Conservation (phyloP, 2,329 filamentous ascomycete species). For the Huntiella bhutanensis region DNA sequence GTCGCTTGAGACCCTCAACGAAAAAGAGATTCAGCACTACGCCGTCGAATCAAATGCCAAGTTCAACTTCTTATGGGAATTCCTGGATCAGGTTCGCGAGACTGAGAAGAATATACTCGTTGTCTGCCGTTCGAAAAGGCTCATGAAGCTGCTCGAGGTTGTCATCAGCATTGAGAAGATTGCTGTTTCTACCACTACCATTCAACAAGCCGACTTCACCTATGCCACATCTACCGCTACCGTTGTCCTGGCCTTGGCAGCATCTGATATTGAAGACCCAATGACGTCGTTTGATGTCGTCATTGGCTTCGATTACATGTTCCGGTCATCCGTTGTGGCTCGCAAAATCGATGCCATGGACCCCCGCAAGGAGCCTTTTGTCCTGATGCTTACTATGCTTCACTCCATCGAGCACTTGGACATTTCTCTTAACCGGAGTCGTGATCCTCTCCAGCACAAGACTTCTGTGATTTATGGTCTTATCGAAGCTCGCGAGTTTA, state of each 20-base stretch:
- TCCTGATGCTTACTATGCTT: conserved; percentile 29
- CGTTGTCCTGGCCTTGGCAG: conserved; percentile 25
- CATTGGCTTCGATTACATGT: conserved; percentile 34
- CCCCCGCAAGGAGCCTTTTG: conserved; percentile 21
- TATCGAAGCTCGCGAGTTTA: conserved; percentile 20
- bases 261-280: conserved; percentile 20
- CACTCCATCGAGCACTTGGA: conserved; percentile 38
- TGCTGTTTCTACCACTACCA: conserved; percentile 19
- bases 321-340: conserved; percentile 20
- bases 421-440: conserved; percentile 22
- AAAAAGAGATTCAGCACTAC: conserved; percentile 30
- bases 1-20: conserved; percentile 20
- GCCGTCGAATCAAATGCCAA: conserved; percentile 39
- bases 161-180: conserved; percentile 25
- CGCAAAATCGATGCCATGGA: conserved; percentile 13
- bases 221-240: conserved; percentile 18
- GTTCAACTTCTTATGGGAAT: conserved; percentile 37
- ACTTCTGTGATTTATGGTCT: conserved; percentile 24
- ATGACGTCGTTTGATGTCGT: conserved; percentile 28
- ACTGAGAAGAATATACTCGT: conserved; percentile 32
- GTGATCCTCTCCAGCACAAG: conserved; percentile 26
- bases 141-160: conserved; percentile 32
- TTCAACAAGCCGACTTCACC: conserved; percentile 17
- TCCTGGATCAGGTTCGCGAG: conserved; percentile 27
- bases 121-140: conserved; percentile 29